Percentiles rank a stretch among this genome's conserved stretches.
Evolutionary conservation across 352 stramenopile genomes (phyloP).

Genomic region (Elongisporangium undulatum): DNA sequence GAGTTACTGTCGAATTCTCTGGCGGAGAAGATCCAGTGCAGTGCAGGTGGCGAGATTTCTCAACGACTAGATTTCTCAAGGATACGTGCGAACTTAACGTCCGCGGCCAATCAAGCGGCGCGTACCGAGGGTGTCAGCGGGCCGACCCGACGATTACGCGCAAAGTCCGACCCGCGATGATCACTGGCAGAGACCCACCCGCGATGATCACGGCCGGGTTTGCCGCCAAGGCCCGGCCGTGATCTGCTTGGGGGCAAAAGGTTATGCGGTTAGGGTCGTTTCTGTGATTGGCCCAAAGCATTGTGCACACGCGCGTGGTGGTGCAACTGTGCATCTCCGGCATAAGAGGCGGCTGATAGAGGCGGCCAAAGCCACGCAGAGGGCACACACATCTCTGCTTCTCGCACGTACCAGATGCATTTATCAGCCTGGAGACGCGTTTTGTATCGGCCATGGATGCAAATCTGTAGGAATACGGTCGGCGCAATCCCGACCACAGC

Average conservation of each 20-base stretch:
- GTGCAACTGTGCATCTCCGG: too few relatives aligned
- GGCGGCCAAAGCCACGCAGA: background rate
- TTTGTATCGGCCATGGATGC: background rate
- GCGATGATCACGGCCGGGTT: background rate
- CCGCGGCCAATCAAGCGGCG: background rate
- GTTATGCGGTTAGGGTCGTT: background rate
- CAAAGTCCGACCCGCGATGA: background rate
- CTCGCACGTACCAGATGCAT: background rate
- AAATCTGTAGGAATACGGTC: background rate
- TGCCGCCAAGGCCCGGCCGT: too few relatives aligned
- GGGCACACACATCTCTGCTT: background rate
- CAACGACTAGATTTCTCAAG: background rate
- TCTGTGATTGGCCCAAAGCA: background rate
- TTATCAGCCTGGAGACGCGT: background rate
- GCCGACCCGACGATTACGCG: background rate
- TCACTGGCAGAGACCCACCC: background rate
- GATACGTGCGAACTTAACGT: background rate
- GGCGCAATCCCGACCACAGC: background rate
- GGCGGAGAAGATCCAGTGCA: background rate
- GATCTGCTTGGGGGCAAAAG: background rate
- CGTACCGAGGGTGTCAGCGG: background rate
- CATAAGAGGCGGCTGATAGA: too few relatives aligned
- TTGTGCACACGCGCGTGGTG: background rate
- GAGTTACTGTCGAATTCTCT: background rate
- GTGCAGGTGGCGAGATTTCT: background rate